phyloP scores from a whole-genome alignment of 1,139 yeast genomes.

The Entelexis paramagnoliae region DNA sequence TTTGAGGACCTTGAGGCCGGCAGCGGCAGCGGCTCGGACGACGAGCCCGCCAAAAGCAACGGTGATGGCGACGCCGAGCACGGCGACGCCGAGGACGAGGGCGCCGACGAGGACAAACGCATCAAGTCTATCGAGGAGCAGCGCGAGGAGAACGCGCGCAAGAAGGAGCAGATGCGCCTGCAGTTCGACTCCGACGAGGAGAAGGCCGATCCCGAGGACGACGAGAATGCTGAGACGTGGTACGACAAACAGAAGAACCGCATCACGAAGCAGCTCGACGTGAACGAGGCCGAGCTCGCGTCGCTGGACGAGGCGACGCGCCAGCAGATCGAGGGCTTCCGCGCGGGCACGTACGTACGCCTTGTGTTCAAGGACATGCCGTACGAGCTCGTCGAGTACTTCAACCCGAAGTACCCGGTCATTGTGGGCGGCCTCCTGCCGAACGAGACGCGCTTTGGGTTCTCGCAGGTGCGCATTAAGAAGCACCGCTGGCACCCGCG shows the following conservation, averaged over 20 bases:
- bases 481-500: slow-evolving; percentile 99
- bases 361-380: slow-evolving; percentile 76
- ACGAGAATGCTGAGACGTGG: slow-evolving; percentile 86
- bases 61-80: slow-evolving; percentile 27
- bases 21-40: slow-evolving; percentile 8
- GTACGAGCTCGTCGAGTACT: slow-evolving; percentile 79
- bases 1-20: slow-evolving; percentile 21
- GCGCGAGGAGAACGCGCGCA: slow-evolving; percentile 72
- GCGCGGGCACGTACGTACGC: slow-evolving; percentile 91
- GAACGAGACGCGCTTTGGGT: slow-evolving; percentile 88
- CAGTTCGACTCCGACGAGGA: slow-evolving; percentile 70
- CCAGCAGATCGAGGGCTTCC: slow-evolving; percentile 75
- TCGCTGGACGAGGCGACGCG: slow-evolving; percentile 68
- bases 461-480: slow-evolving; percentile 85
- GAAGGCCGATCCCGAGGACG: slow-evolving; percentile 50
- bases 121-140: slow-evolving; percentile 32
- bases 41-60: slow-evolving; percentile 14
- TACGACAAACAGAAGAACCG: slow-evolving; percentile 94
- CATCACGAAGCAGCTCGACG: slow-evolving; percentile 90
- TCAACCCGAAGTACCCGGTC: slow-evolving; percentile 75
- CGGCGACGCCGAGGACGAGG: slow-evolving; percentile 27
- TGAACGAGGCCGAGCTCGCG: slow-evolving; percentile 61
- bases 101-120: slow-evolving; percentile 22
- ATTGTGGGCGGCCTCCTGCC: slow-evolving; percentile 83
- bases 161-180: slow-evolving; percentile 74